phyloP scores from a whole-genome alignment of 352 stramenopile species.

The Phytophthora agathidicida region DNA sequence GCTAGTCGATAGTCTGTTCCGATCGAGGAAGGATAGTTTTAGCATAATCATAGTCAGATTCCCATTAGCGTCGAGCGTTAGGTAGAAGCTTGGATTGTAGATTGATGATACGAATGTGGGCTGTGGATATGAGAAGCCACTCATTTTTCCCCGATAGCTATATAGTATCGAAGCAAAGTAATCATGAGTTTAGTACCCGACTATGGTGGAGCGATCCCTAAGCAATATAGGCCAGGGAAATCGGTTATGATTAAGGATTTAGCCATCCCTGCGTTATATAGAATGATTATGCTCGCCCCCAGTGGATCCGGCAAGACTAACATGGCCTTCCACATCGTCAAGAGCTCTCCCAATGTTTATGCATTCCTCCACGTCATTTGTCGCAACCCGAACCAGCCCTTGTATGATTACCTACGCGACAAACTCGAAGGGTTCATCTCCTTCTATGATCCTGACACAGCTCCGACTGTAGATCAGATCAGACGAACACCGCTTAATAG shows the following conservation, averaged over 20 bases:
- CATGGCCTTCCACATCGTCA: neutral
- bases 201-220: constrained; percentile 8
- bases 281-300: constrained; percentile 2
- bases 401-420: constrained; percentile 28
- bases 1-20: constrained; percentile 22
- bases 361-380: neutral
- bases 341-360: constrained; percentile 2
- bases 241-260: constrained; percentile 6
- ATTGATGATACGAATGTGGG: constrained; percentile 12
- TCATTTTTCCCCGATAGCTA: constrained; percentile 22
- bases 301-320: constrained; percentile 5
- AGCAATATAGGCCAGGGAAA: constrained; percentile 19
- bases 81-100: constrained; percentile 27
- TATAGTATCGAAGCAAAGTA: constrained; percentile 21
- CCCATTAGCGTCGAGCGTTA: constrained; percentile 6
- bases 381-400: constrained; percentile 10
- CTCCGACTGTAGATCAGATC: constrained; percentile 10
- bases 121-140: constrained; percentile 21
- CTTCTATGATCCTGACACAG: constrained; percentile 9
- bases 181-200: constrained; percentile 20
- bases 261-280: neutral
- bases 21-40: constrained; percentile 20
- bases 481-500: constrained; percentile 7
- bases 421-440: constrained; percentile 26
- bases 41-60: constrained; percentile 27